Conservation (phyloP, 257 asterid genomes). For the Solanum clarkiae region DNA sequence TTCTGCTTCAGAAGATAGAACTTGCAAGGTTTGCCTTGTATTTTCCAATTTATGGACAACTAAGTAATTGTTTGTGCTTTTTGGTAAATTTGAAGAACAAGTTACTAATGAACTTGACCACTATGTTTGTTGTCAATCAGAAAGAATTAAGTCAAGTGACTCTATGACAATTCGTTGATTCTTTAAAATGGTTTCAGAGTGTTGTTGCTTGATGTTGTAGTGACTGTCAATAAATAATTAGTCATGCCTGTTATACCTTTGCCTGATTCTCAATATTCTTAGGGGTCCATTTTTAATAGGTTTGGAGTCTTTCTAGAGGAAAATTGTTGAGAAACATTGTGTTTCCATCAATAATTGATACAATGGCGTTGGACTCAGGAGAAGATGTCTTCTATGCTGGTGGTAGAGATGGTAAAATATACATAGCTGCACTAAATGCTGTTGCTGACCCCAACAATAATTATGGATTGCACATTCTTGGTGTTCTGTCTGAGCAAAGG, state of each 20-base stretch:
- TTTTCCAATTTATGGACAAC: background rate
- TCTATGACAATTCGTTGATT: background rate
- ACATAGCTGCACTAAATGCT: slow-evolving; percentile 62
- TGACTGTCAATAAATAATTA: background rate
- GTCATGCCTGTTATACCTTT: background rate
- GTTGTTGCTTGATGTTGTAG: background rate
- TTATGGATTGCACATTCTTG: slow-evolving; percentile 54
- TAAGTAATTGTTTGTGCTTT: background rate
- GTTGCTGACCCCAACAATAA: slow-evolving; percentile 31
- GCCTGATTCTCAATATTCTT: background rate
- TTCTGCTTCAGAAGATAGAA: slow-evolving; percentile 90
- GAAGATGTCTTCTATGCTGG: slow-evolving; percentile 91
- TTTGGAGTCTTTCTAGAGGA: slow-evolving; percentile 82
- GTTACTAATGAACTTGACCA: background rate
- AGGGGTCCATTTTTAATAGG: slow-evolving; percentile 18
- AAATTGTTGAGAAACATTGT: slow-evolving; percentile 46
- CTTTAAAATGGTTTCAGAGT: background rate
- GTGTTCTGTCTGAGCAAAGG: slow-evolving; percentile 75
- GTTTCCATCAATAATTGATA: slow-evolving; percentile 73
- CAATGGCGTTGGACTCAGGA: slow-evolving; percentile 69
- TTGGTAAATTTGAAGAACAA: background rate
- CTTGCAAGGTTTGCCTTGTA: slow-evolving; percentile 71
- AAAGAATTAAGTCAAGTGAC: background rate
- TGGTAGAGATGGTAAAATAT: slow-evolving; percentile 88
- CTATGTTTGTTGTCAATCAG: background rate